Base-by-base conservation (phyloP, 2,329 filamentous ascomycete genomes). In the Macrophomina tecta region DNA sequence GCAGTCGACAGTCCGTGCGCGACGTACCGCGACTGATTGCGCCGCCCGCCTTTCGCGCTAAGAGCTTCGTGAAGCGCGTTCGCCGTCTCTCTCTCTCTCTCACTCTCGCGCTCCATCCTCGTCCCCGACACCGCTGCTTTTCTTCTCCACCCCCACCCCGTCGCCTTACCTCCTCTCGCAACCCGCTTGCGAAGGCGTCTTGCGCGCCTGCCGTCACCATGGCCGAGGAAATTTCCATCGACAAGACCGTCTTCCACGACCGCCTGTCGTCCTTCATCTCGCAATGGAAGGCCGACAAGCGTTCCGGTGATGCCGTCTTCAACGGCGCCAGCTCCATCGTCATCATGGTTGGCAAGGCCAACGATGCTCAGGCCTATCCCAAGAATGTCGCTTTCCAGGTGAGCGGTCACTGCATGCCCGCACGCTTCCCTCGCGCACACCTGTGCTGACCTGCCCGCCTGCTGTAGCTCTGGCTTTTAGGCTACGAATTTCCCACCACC, bases 311-410 rank as follows among this genome's bases (percentile, higher is more conserved):
- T 82, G 85, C 89, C 75, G 82, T 94, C 70, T 99, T 98, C 80
- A 89, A 88, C 72, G 94, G 94, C 76, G 94, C 89, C 71, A 89
- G 90, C 70, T 97, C 94, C 68, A 92, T 99, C 74, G 84, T 95
- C 73, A 87, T 97, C 68, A 86, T 96, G 77, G 95, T 97, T 87
- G 95, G 95, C 80, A 99, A 97, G 84, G 93, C 93, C 70, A 93
- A 95, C 75, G 94, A 97, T 75, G 86, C 88, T 49, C 90, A 90
- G 70, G 90, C 90, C 74, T 97, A 97, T 74, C 89, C 94, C 81
- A 99, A 99, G 85, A 97, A 94, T 76, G 97, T 97, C 79, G 93
- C 95, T 28, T 90, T 97, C 81, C 95, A 98, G 83, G 93, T 97
- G 85, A 77, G 90, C 83, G 23, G 34, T 64, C 51, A 38, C 11